Base-by-base conservation (phyloP, 768 basidiomycete species). In the Rossbeevera mucosa region DNA sequence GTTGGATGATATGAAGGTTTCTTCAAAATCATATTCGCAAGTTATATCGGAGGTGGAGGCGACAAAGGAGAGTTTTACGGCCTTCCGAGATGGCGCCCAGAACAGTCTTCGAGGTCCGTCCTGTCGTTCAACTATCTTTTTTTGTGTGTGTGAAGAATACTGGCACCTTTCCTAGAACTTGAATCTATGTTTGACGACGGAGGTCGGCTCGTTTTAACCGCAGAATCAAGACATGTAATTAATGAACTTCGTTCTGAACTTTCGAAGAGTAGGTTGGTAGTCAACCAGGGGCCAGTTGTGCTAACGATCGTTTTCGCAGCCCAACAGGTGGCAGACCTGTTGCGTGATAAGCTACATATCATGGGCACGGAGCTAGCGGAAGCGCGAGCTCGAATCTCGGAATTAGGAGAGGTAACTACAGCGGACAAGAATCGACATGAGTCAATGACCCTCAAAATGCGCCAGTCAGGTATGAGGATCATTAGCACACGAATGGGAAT, bases 251-350 rank as follows among this genome's bases (percentile, higher is more conserved):
- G 66, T 43, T 61, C 55, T 22, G 71, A 74, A 47, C 71, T 73
- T 58, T 58, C 48, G 29, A 69, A 62, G 56, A 66, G 73, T 74
- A 59, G 13, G 66, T 58, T 29, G 12, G 22, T 21, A 5, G 46
- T 53, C 33, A 41, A 9, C 31, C 42, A 24, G 21, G 42, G 28
- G 9, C 33, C 7, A 33, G 42, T 28, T 30, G 16, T 29, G 30
- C 46, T 40, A 54, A 55, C 45, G 20, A 31, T 53, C 20, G n/a
- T 51, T 54, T 52, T 51, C 48, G 42, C 31, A 79, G 77, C 75
- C n/a, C 70, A 75, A 51, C 75, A 79, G 63, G 77, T 79, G 33
- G 68, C 72, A 25, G 75, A 78, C 46, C 58, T 79, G n/a, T 68
- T 78, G 5, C 76, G 77, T 13, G 75, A 77, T 45, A 74, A 75